phyloP scores from a whole-genome alignment of 2,329 filamentous ascomycete species.

The Fusarium cyanostomum region DNA sequence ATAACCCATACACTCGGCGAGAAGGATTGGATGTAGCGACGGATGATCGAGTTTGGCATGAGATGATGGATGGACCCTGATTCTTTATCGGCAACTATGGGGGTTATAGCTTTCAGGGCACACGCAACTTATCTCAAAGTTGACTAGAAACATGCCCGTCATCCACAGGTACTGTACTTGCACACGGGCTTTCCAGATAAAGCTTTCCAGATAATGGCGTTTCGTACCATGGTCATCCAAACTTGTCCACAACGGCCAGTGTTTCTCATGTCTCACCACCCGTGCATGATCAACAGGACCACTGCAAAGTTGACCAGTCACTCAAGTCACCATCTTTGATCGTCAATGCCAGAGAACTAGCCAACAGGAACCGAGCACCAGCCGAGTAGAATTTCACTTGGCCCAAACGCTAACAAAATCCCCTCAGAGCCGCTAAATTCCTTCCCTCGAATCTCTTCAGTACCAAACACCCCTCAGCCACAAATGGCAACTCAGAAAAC shows the following conservation, averaged over 20 bases:
- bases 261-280: background rate
- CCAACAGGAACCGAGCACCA: background rate
- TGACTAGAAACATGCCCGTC: no score
- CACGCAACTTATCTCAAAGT: background rate
- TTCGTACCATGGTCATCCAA: background rate
- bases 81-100: background rate
- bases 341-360: background rate
- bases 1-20: background rate
- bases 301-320: background rate
- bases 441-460: background rate
- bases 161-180: no score
- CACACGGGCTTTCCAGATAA: background rate
- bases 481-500: conserved; percentile 3
- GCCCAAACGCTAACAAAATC: conserved; percentile 3
- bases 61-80: conserved; percentile 35
- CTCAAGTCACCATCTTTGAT: background rate
- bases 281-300: conserved; percentile 2
- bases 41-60: conserved; percentile 12
- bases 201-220: background rate
- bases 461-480: conserved; percentile 5
- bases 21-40: background rate
- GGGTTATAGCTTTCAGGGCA: background rate
- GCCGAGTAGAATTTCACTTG: background rate
- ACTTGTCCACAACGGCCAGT: background rate
- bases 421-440: conserved; percentile 2